Base-by-base conservation (phyloP, 1,284 basidiomycete species). In the Ustilago lituana region DNA sequence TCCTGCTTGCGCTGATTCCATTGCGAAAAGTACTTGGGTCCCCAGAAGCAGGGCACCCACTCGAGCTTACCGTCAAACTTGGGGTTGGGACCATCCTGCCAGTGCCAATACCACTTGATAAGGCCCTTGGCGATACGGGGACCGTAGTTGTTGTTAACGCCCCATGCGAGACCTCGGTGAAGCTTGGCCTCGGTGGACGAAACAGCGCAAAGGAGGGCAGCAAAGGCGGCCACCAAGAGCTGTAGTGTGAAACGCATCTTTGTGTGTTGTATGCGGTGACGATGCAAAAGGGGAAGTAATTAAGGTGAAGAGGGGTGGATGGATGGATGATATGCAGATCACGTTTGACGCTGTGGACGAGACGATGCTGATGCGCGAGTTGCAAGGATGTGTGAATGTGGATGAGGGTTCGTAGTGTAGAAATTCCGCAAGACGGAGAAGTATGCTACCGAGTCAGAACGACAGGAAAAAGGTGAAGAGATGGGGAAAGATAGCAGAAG, bases 1-100 rank as follows among this genome's bases (percentile, higher is more conserved):
- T 76, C 60, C 20, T 38, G 35, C 70, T 79, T 77, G 38, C 76
- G 68, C 47, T 65, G 39, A 27, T 63, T 51, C 78, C 78, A 80
- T 31, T 71, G 45, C 35, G 26, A 31, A 29, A 41, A 53, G 63
- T 78, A 70, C 51, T 63, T 65, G 37, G 74, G 69, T 38, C 76
- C 78, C 78, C 78, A 80, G 65, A 70, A 77, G 52, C 55, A 74
- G 14, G 78, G 78, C 5, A 80, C 66, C 45, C 59, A 80, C 48
- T 80, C 63, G 36, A 73, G 48, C 45, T 60, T 61, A 26, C 57
- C 54, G 38, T 62, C 17, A 23, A 74, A 45, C 33, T 59, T 33
- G 29, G 60, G 47, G 52, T 68, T 48, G 60, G 66, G 43, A 24
- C 71, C 78, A 31, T 63, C 62, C 59, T 80, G 65, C 78, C 78